Base-by-base conservation (phyloP, 495 filamentous ascomycete genomes). In the Talaromyces wortmannii region DNA sequence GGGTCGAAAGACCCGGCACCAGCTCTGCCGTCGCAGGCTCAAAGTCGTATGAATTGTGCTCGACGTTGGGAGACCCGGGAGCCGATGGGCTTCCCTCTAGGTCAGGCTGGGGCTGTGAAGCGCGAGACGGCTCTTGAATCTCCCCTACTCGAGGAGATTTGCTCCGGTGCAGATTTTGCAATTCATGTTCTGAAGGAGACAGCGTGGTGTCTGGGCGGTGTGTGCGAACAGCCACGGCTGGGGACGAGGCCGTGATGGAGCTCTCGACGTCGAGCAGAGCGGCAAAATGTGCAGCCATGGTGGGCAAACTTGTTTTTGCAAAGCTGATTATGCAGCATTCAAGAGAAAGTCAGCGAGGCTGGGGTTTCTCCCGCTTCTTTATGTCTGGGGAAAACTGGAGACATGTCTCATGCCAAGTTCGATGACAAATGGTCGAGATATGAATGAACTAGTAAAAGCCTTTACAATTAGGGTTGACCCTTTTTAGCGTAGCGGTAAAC, bases 1-100 rank as follows among this genome's bases (percentile, higher is more conserved):
- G 80, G 53, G 75, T 73, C 10, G 69, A 78, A 47, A 78, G 74
- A 47, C 67, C 77, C 48, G 79, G 81, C 33, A 80, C 66, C 13
- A 72, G 57, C 17, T 74, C 71, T 31, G 73, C 66, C 29, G 62
- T 8, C 7, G 11, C 18, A 10, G 32, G 17, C 16, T 43, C n/a
- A 2, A 33, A 30, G 5, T 15, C 32, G 16, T 17, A 17, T 4
- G 13, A 12, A 31, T 36, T 30, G 13, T 29, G 42, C 13, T 33
- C 43, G 42, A 13, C 65, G 33, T 76, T 62, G 42, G 61, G 45
- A 55, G 66, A 56, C 53, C 57, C 52, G 7, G 79, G 79, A 7
- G 68, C 75, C 18, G 68, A 52, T 16, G 78, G 73, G 30, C 66
- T 63, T 59, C 74, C 82, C 60, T 87, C 31, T 65, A 61, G 15